These are phyloP conservation scores for Candida golubevii DNA, from an alignment of 805 yeast genomes.

Conservation along the genomic window DNA sequence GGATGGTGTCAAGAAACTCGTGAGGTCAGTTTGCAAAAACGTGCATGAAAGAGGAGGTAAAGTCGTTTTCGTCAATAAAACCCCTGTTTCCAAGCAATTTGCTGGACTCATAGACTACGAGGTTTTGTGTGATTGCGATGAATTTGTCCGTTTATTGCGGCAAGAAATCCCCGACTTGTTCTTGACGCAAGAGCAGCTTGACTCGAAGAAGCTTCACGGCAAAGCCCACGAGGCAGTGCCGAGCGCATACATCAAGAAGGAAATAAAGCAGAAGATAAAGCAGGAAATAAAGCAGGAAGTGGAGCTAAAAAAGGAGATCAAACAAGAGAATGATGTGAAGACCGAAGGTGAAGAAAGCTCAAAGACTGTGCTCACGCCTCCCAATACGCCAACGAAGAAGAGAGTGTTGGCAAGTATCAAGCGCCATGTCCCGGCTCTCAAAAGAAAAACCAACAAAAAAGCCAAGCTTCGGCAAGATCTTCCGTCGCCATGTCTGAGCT, in stretches of 20 bases:
- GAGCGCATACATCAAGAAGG: conserved; percentile 9
- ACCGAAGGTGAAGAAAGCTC: neutral
- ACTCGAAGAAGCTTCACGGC: conserved; percentile 36
- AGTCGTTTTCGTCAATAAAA: conserved; percentile 73
- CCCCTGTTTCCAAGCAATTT: conserved; percentile 64
- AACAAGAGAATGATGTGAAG: neutral
- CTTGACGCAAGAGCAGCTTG: conserved; percentile 50
- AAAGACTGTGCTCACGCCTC: conserved; percentile 27
- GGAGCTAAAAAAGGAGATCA: conserved; percentile 3
- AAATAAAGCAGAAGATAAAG: neutral
- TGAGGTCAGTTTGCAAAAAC: conserved; percentile 58
- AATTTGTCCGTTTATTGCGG: conserved; percentile 60
- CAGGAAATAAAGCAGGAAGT: neutral
- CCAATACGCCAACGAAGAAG: conserved; percentile 30
- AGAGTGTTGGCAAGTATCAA: conserved; percentile 10
- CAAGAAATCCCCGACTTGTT: conserved; percentile 58
- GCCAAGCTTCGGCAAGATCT: conserved; percentile 16
- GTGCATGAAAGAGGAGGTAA: conserved; percentile 78
- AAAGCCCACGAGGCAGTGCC: conserved; percentile 3
- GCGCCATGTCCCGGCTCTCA: conserved; percentile 17
- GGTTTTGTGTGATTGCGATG: conserved; percentile 75
- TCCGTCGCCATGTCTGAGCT: conserved; percentile 36
- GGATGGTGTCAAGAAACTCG: conserved; percentile 80
- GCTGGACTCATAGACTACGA: conserved; percentile 72
- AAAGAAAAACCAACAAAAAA: conserved; percentile 8